Evolutionary conservation across 345 rosid genomes (phyloP).

Genomic region (Arabidopsis arenosa): DNA sequence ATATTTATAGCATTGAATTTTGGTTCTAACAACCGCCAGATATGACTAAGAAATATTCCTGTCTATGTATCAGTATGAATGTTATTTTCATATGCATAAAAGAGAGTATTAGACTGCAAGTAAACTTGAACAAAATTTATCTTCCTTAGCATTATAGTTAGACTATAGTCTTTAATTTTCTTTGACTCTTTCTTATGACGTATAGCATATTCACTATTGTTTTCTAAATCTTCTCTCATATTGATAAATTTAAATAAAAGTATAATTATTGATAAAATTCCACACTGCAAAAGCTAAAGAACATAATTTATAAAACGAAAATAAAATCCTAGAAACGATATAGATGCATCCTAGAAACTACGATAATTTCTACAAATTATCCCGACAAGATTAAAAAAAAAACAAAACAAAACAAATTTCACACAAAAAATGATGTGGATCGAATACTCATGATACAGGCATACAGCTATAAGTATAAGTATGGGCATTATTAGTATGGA

Average conservation of each 20-base stretch:
- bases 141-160: not conserved
- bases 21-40: not conserved
- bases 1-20: not conserved
- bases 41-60: not conserved
- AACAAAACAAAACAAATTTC: no score
- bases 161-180: no score
- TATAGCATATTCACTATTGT: not conserved
- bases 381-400: no score
- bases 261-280: not conserved
- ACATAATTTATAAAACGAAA: not conserved
- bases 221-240: not conserved
- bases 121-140: not conserved
- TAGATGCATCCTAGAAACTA: no score
- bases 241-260: no score
- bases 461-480: no score
- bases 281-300: not conserved
- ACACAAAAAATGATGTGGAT: not conserved
- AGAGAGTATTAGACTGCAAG: not conserved
- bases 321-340: not conserved
- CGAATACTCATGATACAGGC: no score
- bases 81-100: not conserved
- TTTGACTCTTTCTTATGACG: no score
- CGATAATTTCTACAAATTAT: conserved; percentile 5
- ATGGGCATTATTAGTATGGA: not conserved
- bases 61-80: not conserved